Percentiles rank a stretch among this genome's conserved stretches.
Evolutionary conservation across 2,329 filamentous ascomycete genomes (phyloP).

Genomic region (Pseudocercospora fuligena): DNA sequence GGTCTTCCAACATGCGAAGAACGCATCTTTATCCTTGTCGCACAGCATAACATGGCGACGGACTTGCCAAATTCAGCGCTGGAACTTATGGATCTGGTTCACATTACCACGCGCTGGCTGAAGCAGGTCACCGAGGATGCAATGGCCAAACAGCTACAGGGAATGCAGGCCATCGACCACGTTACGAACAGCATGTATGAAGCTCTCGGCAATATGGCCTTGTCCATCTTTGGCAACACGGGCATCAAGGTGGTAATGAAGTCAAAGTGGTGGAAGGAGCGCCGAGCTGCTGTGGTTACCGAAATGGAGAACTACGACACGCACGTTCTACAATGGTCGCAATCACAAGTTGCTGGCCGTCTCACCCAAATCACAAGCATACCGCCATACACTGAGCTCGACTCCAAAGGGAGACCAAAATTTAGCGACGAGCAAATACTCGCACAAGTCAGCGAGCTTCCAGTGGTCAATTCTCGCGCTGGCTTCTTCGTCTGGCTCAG

Average conservation of each 20-base stretch:
- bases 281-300: conserved; percentile 32
- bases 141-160: conserved; percentile 37
- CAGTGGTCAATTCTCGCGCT: conserved; percentile 74
- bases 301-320: conserved; percentile 41
- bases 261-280: conserved; percentile 38
- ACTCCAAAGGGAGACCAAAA: conserved; percentile 63
- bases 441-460: conserved; percentile 59
- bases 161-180: conserved; percentile 34
- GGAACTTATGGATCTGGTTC: conserved; percentile 30
- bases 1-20: conserved; percentile 40
- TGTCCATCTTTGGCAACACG: conserved; percentile 37
- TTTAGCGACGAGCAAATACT: conserved; percentile 65
- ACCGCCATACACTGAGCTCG: conserved; percentile 68
- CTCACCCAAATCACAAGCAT: conserved; percentile 36
- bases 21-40: conserved; percentile 38
- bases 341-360: conserved; percentile 38
- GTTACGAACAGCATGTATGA: conserved; percentile 38
- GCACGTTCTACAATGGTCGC: conserved; percentile 41
- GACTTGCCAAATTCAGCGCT: conserved; percentile 26
- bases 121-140: conserved; percentile 37
- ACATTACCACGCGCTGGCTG: conserved; percentile 38
- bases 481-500: conserved; percentile 87
- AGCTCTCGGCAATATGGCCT: conserved; percentile 37
- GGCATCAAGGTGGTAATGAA: conserved; percentile 33
- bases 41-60: conserved; percentile 31